phyloP scores from a whole-genome alignment of 2,329 filamentous ascomycete genomes.

The Nigrospora sphaerica region DNA sequence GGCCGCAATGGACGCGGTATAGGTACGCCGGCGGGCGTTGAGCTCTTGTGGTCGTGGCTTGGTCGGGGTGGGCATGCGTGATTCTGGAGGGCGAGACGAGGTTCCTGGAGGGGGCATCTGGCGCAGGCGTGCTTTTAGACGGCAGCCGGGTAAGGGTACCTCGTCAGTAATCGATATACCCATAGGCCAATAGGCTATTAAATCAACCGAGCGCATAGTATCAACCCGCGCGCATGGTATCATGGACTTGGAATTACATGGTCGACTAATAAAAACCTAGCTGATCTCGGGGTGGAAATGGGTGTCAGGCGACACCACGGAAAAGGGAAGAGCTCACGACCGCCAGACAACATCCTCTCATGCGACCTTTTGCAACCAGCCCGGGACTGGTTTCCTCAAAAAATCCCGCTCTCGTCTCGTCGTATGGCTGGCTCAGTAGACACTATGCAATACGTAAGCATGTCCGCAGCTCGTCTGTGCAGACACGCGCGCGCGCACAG shows the following conservation, averaged over 20 bases:
- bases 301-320: not conserved
- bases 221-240: slow-evolving; percentile 28
- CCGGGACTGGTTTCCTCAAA: not conserved
- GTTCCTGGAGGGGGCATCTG: too few species aligned
- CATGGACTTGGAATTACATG: slow-evolving; percentile 33
- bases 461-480: too few species aligned
- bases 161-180: too few species aligned
- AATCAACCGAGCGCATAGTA: too few species aligned
- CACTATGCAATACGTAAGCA: not conserved
- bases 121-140: too few species aligned
- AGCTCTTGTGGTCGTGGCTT: too few species aligned
- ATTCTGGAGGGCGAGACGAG: too few species aligned
- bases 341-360: too few species aligned
- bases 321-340: not conserved
- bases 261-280: slow-evolving; percentile 23
- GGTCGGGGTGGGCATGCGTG: too few species aligned
- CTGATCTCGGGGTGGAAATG: slow-evolving; percentile 12
- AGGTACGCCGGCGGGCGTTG: slow-evolving; percentile 10
- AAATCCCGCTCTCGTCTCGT: slow-evolving; percentile 2
- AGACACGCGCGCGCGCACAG: too few species aligned
- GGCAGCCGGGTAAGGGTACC: too few species aligned
- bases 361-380: not conserved
- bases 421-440: not conserved
- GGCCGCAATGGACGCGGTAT: slow-evolving; percentile 72
- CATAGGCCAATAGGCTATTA: too few species aligned